Evolutionary conservation across 495 filamentous ascomycete genomes (phyloP).

Genomic region (Bombardia bombarda): DNA sequence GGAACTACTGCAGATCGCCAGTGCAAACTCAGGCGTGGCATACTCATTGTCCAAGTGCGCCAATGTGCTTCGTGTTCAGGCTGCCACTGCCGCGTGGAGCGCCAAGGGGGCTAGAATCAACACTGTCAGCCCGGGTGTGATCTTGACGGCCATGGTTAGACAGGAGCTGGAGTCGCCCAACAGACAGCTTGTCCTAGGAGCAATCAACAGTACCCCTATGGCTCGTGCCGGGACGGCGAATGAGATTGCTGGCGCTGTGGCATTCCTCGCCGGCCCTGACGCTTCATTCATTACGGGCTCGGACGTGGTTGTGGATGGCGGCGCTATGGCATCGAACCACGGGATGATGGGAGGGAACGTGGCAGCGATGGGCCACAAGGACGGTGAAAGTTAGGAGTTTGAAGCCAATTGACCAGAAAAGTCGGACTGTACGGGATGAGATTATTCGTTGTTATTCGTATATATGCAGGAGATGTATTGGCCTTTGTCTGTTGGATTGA

Average conservation of each 20-base stretch:
- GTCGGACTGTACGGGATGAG: too few relatives aligned
- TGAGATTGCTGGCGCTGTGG: slow-evolving; percentile 45
- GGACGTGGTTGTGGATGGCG: slow-evolving; percentile 50
- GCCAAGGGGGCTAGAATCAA: slow-evolving; percentile 40
- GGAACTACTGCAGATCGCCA: neutral
- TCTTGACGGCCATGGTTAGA: slow-evolving; percentile 17
- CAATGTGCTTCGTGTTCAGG: slow-evolving; percentile 42
- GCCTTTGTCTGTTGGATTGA: too few relatives aligned
- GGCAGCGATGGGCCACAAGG: too few relatives aligned
- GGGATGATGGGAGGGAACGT: too few relatives aligned
- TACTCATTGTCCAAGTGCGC: slow-evolving; percentile 45
- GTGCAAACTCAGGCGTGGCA: slow-evolving; percentile 34
- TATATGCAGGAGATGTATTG: too few relatives aligned
- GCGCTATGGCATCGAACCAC: slow-evolving; percentile 13
- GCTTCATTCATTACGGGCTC: slow-evolving; percentile 46
- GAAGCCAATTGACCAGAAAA: too few relatives aligned
- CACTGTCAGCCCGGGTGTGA: slow-evolving; percentile 46
- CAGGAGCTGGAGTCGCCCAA: slow-evolving; percentile 7
- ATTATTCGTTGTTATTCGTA: too few relatives aligned
- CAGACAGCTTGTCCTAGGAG: slow-evolving; percentile 4
- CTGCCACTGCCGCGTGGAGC: slow-evolving; percentile 44
- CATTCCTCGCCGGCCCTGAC: slow-evolving; percentile 44
- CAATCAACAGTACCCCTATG: slow-evolving; percentile 8
- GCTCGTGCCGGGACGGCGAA: slow-evolving; percentile 25
- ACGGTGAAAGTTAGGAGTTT: too few relatives aligned